A percentile compares a stretch with the other conserved stretches of the same genome.
Evolutionary conservation across 1,139 yeast species (phyloP).

Genomic region (Geotrichum aggregatum): DNA sequence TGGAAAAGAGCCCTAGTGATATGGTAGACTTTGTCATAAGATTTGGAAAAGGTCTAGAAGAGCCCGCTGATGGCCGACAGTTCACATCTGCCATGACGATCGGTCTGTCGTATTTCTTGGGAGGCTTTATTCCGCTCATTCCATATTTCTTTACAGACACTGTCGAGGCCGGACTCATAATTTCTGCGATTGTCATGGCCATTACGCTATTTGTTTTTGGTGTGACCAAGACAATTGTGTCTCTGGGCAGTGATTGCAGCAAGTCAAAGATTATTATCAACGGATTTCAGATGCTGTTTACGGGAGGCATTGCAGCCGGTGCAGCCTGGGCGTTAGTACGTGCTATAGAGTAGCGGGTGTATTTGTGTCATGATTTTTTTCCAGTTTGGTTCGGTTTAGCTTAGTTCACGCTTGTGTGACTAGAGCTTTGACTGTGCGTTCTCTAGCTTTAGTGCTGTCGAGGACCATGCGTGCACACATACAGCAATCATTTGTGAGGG

Average conservation of each 20-base stretch:
- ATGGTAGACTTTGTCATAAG: slow-evolving; percentile 70
- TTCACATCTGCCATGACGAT: slow-evolving; percentile 72
- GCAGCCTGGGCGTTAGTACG: slow-evolving; percentile 93
- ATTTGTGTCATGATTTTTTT: neutral
- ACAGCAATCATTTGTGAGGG: too few species aligned
- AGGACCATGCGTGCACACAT: too few species aligned
- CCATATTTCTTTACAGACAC: slow-evolving; percentile 73
- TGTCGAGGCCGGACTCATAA: slow-evolving; percentile 71
- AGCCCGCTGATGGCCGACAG: slow-evolving; percentile 76
- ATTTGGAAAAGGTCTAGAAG: slow-evolving; percentile 71
- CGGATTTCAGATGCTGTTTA: slow-evolving; percentile 86
- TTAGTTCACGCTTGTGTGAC: too few species aligned
- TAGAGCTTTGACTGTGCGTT: neutral
- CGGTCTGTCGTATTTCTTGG: slow-evolving; percentile 69
- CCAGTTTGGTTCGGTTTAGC: too few species aligned
- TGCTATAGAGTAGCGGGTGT: slow-evolving; percentile 51
- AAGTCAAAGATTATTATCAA: slow-evolving; percentile 59
- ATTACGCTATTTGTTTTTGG: slow-evolving; percentile 86
- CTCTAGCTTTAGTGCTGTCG: slow-evolving; percentile 3
- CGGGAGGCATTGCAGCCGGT: slow-evolving; percentile 94
- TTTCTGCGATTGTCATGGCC: slow-evolving; percentile 77
- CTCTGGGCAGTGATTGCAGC: slow-evolving; percentile 76
- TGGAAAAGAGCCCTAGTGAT: slow-evolving; percentile 55
- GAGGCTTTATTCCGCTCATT: slow-evolving; percentile 74
- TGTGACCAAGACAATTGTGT: slow-evolving; percentile 72